These are phyloP conservation scores for Neurospora africana DNA, from an alignment of 495 filamentous ascomycete genomes.

Conservation along the genomic window DNA sequence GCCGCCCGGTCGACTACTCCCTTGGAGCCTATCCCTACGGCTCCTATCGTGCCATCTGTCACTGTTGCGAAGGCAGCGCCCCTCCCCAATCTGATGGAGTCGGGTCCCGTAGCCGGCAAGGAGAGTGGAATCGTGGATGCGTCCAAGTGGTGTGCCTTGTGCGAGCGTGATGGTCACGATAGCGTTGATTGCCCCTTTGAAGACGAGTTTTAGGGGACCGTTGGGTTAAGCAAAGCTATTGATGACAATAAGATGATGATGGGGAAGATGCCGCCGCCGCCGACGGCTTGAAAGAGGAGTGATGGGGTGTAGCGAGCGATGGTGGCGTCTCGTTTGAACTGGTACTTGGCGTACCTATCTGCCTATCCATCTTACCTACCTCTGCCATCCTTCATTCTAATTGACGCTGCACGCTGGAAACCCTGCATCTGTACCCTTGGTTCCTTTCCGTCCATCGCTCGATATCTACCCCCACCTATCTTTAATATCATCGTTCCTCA, in stretches of 20 bases:
- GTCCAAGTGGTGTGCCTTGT: conserved; percentile 92
- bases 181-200: conserved; percentile 94
- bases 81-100: conserved; percentile 52
- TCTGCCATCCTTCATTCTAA: background rate
- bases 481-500: background rate
- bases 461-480: background rate
- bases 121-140: conserved; percentile 67
- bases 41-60: background rate
- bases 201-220: conserved; percentile 48
- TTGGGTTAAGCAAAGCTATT: background rate
- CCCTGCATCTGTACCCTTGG: background rate
- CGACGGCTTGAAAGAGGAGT: background rate
- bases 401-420: background rate
- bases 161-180: conserved; percentile 91
- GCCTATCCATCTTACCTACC: background rate
- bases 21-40: background rate
- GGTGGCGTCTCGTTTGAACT: background rate
- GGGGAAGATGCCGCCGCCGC: background rate
- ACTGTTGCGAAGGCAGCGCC: conserved; percentile 11
- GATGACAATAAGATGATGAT: background rate
- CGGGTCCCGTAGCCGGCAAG: conserved; percentile 73
- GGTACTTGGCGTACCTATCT: background rate
- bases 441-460: background rate
- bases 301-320: background rate
- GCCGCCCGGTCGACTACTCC: conserved; percentile 2